Percentiles rank a stretch among this genome's conserved stretches.
Evolutionary conservation across 352 stramenopile genomes (phyloP).

Genomic region (Globisporangium nodosum): DNA sequence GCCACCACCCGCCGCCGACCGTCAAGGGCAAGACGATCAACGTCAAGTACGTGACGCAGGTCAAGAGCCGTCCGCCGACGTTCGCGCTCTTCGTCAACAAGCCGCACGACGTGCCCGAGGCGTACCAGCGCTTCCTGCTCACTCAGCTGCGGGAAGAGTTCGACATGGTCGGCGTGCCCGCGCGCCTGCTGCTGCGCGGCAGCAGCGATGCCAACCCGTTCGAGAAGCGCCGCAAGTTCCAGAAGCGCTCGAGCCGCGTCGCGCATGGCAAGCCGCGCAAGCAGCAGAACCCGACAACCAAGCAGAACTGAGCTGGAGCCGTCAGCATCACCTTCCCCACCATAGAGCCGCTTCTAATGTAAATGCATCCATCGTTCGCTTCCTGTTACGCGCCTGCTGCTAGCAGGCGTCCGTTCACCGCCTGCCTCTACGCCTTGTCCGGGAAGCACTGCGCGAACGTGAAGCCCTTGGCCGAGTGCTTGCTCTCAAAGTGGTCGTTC

Average conservation of each 20-base stretch:
- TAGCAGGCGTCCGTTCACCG: background rate
- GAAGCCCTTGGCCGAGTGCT: constrained; percentile 69
- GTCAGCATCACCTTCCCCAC: too few relatives aligned
- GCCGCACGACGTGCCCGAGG: constrained; percentile 60
- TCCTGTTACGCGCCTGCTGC: background rate
- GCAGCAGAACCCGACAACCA: constrained; percentile 3
- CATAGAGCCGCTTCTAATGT: background rate
- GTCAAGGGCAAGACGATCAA: constrained; percentile 83
- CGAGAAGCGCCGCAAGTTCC: constrained; percentile 78
- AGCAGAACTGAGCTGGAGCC: background rate
- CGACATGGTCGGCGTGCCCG: constrained; percentile 77
- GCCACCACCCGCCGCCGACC: constrained; percentile 75
- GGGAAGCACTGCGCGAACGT: constrained; percentile 37
- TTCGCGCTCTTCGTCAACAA: constrained; percentile 85
- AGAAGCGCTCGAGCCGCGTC: constrained; percentile 67
- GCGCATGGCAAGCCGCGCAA: constrained; percentile 49
- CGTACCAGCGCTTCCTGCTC: constrained; percentile 74
- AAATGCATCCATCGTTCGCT: background rate
- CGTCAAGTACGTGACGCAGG: constrained; percentile 85
- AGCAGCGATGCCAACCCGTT: constrained; percentile 77
- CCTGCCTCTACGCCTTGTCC: constrained; percentile 2
- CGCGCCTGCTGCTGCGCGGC: constrained; percentile 65
- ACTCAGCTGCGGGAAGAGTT: constrained; percentile 80
- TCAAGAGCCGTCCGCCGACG: constrained; percentile 75
- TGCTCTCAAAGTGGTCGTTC: constrained; percentile 82